Conservation (phyloP, 2,329 filamentous ascomycete genomes). For the Colletotrichum agaves region DNA sequence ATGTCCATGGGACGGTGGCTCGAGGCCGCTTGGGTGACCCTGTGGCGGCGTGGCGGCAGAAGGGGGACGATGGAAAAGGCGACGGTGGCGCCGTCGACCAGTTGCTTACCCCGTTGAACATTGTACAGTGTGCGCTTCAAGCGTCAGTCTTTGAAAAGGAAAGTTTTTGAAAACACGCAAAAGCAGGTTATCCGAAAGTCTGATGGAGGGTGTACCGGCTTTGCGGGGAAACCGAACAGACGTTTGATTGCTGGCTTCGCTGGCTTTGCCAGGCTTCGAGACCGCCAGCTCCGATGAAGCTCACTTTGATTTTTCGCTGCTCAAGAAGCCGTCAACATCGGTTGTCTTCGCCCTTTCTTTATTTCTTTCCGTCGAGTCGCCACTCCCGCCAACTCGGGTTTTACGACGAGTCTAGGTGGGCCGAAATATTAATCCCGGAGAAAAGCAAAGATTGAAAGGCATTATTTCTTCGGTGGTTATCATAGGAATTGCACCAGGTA, state of each 20-base stretch:
- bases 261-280: neutral
- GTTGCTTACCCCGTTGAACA: slow-evolving; percentile 2
- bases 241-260: neutral
- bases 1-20: slow-evolving; percentile 20
- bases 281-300: slow-evolving; percentile 16
- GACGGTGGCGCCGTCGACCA: neutral
- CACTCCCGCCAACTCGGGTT: slow-evolving; percentile 1
- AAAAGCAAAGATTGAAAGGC: neutral
- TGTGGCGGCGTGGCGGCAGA: slow-evolving; percentile 4
- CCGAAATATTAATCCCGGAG: neutral
- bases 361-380: neutral
- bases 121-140: neutral
- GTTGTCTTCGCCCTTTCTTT: neutral
- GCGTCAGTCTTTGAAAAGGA: neutral
- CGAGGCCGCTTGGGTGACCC: neutral
- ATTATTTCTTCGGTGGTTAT: neutral
- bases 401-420: neutral
- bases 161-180: neutral
- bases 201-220: slow-evolving; percentile 1
- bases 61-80: neutral
- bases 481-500: neutral
- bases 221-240: neutral
- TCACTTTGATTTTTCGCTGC: slow-evolving; percentile 1
- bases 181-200: slow-evolving; percentile 5
- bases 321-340: neutral